A percentile compares a stretch with the other conserved stretches of the same genome.
Evolutionary conservation across 2,329 filamentous ascomycete species (phyloP).

Genomic region (Tolypocladium inflatum): DNA sequence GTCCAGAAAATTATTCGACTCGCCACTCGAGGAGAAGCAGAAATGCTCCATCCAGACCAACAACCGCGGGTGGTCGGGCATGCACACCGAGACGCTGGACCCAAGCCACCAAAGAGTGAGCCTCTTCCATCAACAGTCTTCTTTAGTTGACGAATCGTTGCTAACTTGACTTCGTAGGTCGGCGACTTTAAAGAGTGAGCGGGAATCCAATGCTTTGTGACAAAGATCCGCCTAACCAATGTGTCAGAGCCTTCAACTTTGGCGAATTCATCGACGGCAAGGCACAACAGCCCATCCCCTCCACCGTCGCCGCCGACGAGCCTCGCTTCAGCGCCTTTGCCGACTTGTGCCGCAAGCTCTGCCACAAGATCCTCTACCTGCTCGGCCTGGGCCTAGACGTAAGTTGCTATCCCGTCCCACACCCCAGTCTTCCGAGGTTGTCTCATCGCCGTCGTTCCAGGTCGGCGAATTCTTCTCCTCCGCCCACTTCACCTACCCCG

Average conservation of each 20-base stretch:
- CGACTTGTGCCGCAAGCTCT: constrained; percentile 61
- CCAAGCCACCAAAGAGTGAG: constrained; percentile 68
- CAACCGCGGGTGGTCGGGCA: constrained; percentile 82
- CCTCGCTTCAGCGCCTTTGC: constrained; percentile 57
- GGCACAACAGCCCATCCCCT: constrained; percentile 69
- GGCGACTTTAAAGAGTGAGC: constrained; percentile 82
- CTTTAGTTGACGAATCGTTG: neutral
- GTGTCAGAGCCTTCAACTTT: constrained; percentile 77
- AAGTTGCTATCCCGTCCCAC: constrained; percentile 8
- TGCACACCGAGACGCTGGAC: constrained; percentile 83
- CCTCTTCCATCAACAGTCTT: neutral
- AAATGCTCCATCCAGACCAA: constrained; percentile 65
- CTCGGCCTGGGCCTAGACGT: constrained; percentile 71
- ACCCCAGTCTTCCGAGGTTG: neutral
- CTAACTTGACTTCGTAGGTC: constrained; percentile 33
- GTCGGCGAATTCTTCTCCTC: constrained; percentile 44
- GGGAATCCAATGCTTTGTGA: neutral
- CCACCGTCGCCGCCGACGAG: constrained; percentile 49
- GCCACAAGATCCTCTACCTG: constrained; percentile 61
- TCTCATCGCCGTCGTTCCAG: constrained; percentile 10
- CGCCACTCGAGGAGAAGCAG: constrained; percentile 62
- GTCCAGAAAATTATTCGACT: constrained; percentile 64
- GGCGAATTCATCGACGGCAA: constrained; percentile 62
- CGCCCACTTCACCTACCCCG: constrained; percentile 35
- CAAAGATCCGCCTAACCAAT: neutral